Base-by-base conservation (phyloP, 257 asterid genomes). In the Anisodus acutangulus region DNA sequence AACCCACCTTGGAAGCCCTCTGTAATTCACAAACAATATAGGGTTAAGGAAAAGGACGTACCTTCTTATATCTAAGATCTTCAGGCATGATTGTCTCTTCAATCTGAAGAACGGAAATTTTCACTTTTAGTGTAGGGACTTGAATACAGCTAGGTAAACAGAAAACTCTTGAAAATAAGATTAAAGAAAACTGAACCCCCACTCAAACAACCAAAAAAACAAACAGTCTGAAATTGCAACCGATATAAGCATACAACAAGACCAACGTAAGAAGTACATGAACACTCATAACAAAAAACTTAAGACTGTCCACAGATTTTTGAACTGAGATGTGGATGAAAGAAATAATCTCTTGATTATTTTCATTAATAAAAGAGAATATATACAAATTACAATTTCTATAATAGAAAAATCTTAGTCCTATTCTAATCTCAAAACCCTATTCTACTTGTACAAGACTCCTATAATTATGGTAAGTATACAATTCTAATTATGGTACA, bases 61-160 rank as follows among this genome's bases (percentile, higher is more conserved):
- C 99, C 98, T 92, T 97, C 91, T 91, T 93, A 86, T 90, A 67
- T 89, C 98, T 90, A 58, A 93, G 94, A 81, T 97, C 97, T 35
- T 92, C 97, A 0, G 98, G 99, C 97, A 93, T 93, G 83, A 88
- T 85, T 1, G 99, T 95, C 55, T 89, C 92, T 85, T 92, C 99
- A 76, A 97, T 92, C 98, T 97, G 91, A 45, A 78, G 54, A 53
- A 19, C 9, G 1, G 4, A 51, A 51, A 51, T 7, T 76, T 11
- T 26, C 39, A 53, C 47, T 22, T 76, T 26, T 22, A 76, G n/a
- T 5, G 4, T 51, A 74, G 63, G 81, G 63, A 51, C 47, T 71
- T 26, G 8, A 2, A 4, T 12, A 51, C 19, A 19, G 41, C 19
- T 47, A 47, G 80, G 41, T 49, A 76, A 76, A 51, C 9, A 76